Evolutionary conservation across 257 asterid genomes (phyloP), one percentile per base, ranked within the genome.

Genomic region (Cinchona pubescens): DNA sequence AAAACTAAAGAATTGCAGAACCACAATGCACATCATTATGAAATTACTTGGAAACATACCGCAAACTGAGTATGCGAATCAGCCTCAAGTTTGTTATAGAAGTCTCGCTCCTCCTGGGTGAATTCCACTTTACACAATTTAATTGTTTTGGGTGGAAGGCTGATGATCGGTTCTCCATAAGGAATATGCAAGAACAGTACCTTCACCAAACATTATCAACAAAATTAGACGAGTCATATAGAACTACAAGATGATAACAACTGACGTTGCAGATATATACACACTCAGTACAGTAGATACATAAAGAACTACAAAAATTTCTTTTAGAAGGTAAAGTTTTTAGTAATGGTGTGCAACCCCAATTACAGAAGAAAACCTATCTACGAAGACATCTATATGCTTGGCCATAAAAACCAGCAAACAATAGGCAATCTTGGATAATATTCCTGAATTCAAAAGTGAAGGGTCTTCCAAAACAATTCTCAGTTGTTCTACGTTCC

Each of bases 11-110:
- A 61, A 72, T 53, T 38, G 60, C 65, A 34, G 49, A 79, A 75
- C 64, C 67, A 13, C 74, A 46, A 78, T 45, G 30, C 67, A 64
- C 32, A 55, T 30, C n/a, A 81, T 59, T 62, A 61, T 35, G 67
- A 79, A 55, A 75, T 60, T 53, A 67, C 75, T 56, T 30, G 56
- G 65, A 61, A 79, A 85, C 96, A 83, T 90, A 95, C 99, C 34
- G 99, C 99, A 85, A 91, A 94, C 79, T 92, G 97, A 81, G 99
- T 97, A 48, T 93, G 93, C 38, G 99, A 94, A 23, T 87, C 92
- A 74, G 96, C 90, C 85, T 94, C 99, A 25, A 94, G 98, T 74
- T 85, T 85, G 86, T 86, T 69, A 85, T 94, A 94, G 87, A 92
- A 94, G 45, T 86, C 90, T 10, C 97, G 88, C 80, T 94, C 98